phyloP scores from a whole-genome alignment of 176 grass and related monocot genomes.

The Calamus simplicifolius region DNA sequence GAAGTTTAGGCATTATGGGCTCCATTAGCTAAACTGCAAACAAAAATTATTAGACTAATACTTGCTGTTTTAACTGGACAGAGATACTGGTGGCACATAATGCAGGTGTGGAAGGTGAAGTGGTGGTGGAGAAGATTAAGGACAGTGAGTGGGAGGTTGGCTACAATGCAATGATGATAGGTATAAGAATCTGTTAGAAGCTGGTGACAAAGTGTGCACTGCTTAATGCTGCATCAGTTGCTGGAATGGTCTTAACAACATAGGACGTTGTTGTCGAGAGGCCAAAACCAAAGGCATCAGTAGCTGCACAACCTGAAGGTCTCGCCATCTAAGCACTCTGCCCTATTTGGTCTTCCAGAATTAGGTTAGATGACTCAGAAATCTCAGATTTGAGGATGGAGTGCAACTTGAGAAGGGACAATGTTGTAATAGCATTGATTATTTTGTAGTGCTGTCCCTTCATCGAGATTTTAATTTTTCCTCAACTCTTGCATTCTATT shows the following conservation, averaged over 20 bases:
- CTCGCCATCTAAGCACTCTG: slow-evolving; percentile 22
- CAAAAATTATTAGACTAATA: too few species aligned
- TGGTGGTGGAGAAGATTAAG: slow-evolving; percentile 74
- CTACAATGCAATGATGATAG: slow-evolving; percentile 84
- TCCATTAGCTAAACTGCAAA: too few species aligned
- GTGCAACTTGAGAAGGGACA: background rate
- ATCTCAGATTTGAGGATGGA: background rate
- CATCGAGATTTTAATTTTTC: too few species aligned
- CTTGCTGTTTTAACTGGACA: slow-evolving; percentile 10
- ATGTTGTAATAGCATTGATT: slow-evolving; percentile 8
- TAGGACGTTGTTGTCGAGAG: slow-evolving; percentile 91
- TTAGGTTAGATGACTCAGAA: slow-evolving; percentile 1
- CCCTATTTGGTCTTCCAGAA: too few species aligned
- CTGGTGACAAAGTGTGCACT: slow-evolving; percentile 71
- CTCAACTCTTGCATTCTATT: too few species aligned
- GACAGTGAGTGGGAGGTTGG: slow-evolving; percentile 72
- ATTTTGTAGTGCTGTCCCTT: too few species aligned
- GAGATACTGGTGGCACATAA: slow-evolving; percentile 67
- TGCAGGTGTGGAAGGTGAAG: slow-evolving; percentile 81
- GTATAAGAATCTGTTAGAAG: slow-evolving; percentile 74
- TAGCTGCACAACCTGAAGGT: slow-evolving; percentile 28
- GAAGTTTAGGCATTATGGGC: too few species aligned
- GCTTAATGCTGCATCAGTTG: slow-evolving; percentile 59
- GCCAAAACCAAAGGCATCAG: slow-evolving; percentile 49
- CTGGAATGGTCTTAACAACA: slow-evolving; percentile 87